Conservation (phyloP, 2,329 filamentous ascomycete genomes). For the Truncatella angustata region DNA sequence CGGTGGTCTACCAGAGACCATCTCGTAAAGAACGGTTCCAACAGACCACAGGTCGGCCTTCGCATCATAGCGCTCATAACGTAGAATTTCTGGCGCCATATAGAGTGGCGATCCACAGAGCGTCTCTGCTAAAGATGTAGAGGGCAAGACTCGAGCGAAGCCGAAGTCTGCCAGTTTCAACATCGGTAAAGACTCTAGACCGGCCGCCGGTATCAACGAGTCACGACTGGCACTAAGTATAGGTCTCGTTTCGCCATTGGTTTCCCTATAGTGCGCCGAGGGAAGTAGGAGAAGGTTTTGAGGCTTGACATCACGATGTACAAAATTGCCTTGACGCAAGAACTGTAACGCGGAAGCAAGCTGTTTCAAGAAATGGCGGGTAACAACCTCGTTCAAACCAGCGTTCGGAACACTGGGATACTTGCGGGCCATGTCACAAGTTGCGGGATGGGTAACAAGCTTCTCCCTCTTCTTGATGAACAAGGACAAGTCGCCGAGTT, state of each 20-base stretch:
- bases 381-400: slow-evolving; percentile 94
- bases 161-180: slow-evolving; percentile 98
- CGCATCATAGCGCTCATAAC: slow-evolving; percentile 96
- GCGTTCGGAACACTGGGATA: slow-evolving; percentile 82
- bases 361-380: slow-evolving; percentile 94
- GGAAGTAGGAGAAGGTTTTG: slow-evolving; percentile 93
- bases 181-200: slow-evolving; percentile 84
- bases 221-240: slow-evolving; percentile 76
- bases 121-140: slow-evolving; percentile 90
- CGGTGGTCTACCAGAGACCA: slow-evolving; percentile 86
- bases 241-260: slow-evolving; percentile 60
- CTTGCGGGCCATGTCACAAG: slow-evolving; percentile 86
- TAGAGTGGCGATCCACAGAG: slow-evolving; percentile 95
- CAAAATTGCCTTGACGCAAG: slow-evolving; percentile 77
- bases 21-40: slow-evolving; percentile 92
- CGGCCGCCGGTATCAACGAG: slow-evolving; percentile 76
- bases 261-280: slow-evolving; percentile 67
- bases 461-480: slow-evolving; percentile 95
- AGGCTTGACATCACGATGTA: slow-evolving; percentile 96
- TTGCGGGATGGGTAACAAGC: slow-evolving; percentile 75
- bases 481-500: slow-evolving; percentile 87
- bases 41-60: slow-evolving; percentile 98
- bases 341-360: slow-evolving; percentile 90
- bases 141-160: slow-evolving; percentile 89
- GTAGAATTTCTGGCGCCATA: slow-evolving; percentile 97